A percentile compares a stretch with the other conserved stretches of the same genome.
Evolutionary conservation across 2,329 filamentous ascomycete species (phyloP).

Genomic region (Sarocladiaceae sp.): DNA sequence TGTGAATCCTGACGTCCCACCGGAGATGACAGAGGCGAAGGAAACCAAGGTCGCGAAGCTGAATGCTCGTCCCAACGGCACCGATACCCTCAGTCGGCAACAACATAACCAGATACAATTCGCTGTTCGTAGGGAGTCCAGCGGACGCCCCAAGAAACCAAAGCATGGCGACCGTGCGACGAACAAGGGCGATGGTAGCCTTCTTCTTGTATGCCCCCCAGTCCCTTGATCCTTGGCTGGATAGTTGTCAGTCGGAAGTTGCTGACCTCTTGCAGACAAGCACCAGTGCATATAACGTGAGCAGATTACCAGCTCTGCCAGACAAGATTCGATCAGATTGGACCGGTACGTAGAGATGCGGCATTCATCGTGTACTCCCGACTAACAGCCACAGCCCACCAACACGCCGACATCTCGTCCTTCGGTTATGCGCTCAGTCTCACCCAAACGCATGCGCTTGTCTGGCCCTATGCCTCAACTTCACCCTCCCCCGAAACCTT

Average conservation of each 20-base stretch:
- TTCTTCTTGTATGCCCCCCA: constrained; percentile 55
- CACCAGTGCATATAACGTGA: constrained; percentile 80
- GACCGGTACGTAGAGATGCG: constrained; percentile 48
- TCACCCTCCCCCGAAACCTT: constrained; percentile 71
- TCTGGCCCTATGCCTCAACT: constrained; percentile 82
- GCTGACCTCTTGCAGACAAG: constrained; percentile 57
- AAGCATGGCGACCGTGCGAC: constrained; percentile 57
- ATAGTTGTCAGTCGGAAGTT: no score
- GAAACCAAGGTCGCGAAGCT: constrained; percentile 40
- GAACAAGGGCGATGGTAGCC: constrained; percentile 63
- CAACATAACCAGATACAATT: constrained; percentile 5
- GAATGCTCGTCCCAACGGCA: constrained; percentile 16
- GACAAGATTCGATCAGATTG: constrained; percentile 67
- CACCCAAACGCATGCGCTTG: constrained; percentile 75
- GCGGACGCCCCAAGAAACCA: constrained; percentile 57
- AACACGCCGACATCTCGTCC: constrained; percentile 61
- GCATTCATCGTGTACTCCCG: not conserved
- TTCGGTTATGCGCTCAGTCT: constrained; percentile 75
- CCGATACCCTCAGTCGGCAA: constrained; percentile 37
- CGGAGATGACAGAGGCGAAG: constrained; percentile 55
- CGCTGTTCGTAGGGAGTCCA: constrained; percentile 45
- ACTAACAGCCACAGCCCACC: constrained; percentile 42
- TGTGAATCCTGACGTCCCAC: constrained; percentile 39
- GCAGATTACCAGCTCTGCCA: constrained; percentile 78
- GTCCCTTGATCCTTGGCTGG: no score